These are phyloP conservation scores for Ustilago curta DNA, from an alignment of 1,284 basidiomycete species.

Conservation along the genomic window DNA sequence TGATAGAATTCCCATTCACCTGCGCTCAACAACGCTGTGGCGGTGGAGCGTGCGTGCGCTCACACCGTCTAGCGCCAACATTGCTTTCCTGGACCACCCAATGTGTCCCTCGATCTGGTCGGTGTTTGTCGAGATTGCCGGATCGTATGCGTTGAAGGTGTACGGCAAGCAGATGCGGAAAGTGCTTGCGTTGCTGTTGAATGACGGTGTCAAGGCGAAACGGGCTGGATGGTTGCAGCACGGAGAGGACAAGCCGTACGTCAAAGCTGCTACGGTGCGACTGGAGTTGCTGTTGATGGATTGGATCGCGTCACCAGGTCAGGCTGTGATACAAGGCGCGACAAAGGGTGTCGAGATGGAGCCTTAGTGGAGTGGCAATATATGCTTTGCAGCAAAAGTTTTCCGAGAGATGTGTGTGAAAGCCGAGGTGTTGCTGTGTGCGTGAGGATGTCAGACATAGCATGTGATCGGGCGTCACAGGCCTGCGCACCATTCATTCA, in stretches of 20 bases:
- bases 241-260: slow-evolving; percentile 39
- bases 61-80: slow-evolving; percentile 46
- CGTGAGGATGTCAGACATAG: too few species aligned
- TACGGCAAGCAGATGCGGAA: slow-evolving; percentile 63
- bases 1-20: slow-evolving; percentile 29
- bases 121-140: slow-evolving; percentile 63
- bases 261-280: slow-evolving; percentile 59
- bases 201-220: slow-evolving; percentile 48
- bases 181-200: slow-evolving; percentile 52
- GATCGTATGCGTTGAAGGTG: slow-evolving; percentile 29
- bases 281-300: slow-evolving; percentile 67
- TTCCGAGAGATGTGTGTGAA: not conserved
- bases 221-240: slow-evolving; percentile 50
- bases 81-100: slow-evolving; percentile 51
- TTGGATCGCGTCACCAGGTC: slow-evolving; percentile 44
- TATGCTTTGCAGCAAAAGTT: not conserved
- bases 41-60: slow-evolving; percentile 61
- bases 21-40: slow-evolving; percentile 62
- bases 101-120: slow-evolving; percentile 62
- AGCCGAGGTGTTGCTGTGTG: not conserved
- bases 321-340: slow-evolving; percentile 24
- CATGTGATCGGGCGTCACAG: too few species aligned
- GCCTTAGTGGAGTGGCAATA: slow-evolving; percentile 11
- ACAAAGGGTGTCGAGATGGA: slow-evolving; percentile 51
- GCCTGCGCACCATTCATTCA: too few species aligned